phyloP scores from a whole-genome alignment of 768 basidiomycete genomes.

The Cantharellus cinnabarinus region DNA sequence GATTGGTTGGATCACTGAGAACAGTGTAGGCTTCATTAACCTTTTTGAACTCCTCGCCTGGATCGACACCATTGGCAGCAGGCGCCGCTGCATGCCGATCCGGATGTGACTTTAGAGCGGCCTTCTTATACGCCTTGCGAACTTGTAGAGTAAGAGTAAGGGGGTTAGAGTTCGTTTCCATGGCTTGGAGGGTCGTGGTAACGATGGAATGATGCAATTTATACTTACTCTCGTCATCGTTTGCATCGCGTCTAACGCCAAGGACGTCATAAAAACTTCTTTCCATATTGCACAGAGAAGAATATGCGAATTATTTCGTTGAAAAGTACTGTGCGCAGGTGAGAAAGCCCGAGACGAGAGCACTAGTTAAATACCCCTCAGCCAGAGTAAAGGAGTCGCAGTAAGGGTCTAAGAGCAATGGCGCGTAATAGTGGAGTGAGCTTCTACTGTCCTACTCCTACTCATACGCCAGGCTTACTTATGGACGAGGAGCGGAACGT shows the following conservation, averaged over 20 bases:
- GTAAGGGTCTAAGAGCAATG: no score
- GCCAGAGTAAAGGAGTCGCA: no score
- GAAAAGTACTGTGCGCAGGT: no score
- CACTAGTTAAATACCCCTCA: no score
- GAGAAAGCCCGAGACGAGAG: no score
- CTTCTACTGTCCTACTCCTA: no score
- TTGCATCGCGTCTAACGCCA: neutral
- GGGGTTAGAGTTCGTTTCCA: neutral
- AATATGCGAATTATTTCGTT: no score
- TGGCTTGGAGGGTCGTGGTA: neutral
- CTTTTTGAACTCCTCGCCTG: slow-evolving; percentile 1
- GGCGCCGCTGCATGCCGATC: neutral
- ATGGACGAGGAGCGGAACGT: no score
- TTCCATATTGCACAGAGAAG: no score
- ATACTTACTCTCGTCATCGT: neutral
- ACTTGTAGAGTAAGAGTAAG: neutral
- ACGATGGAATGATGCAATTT: no score
- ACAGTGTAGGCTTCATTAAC: slow-evolving; percentile 7
- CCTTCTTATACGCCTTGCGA: neutral
- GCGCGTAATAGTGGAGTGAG: no score
- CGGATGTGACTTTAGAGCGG: neutral
- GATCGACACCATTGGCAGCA: neutral
- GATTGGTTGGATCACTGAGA: slow-evolving; percentile 1
- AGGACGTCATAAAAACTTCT: neutral
- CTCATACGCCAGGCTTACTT: no score